Base-by-base conservation (phyloP, 2,329 filamentous ascomycete genomes). In the Hymenoscyphus scutula region DNA sequence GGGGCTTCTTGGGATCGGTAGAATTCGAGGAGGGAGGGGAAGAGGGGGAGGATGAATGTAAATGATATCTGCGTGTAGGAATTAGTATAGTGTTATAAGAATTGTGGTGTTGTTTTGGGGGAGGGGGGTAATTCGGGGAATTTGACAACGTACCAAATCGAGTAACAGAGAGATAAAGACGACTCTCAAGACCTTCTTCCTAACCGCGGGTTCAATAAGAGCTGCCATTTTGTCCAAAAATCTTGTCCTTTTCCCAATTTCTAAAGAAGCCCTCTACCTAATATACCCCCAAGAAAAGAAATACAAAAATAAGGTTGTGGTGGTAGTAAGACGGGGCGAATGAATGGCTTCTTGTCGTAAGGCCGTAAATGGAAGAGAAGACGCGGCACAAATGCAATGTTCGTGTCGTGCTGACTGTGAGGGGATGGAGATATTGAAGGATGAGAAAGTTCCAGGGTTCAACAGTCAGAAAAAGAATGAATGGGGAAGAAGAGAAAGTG, bases 41-140 rank as follows among this genome's bases (percentile, higher is more conserved):
- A 99, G 38, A 99, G 86, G 0, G 95, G 95, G 8, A 99, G 88
- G 74, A 98, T 98, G 75, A 99, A 97, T 32, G 95, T 99, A 76
- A 99, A 99, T 61, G 94, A 97, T 72, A 98, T 91, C 94, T 97
- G n/a, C 53, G 19, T 25, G 29, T 2, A 56, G 5, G 23, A 25
- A 53, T 63, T 54, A 57, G 32, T 8, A 6, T 19, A 7, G 34
- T 17, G 7, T 13, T 25, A 29, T 2, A 29, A 17, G 2, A 11
- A 17, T 19, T 2, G 19, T 53, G n/a, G 34, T 37, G 30, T 23
- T 3, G 4, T 34, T 41, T 51, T 11, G 15, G 27, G 37, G 6
- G 51, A n/a, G 11, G 10, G 10, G 51, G 37, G 37, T 27, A 13
- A 29, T 29, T 6, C 51, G 1, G n/a, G 29, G 41, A 17, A 51